Conservation (phyloP, 169 alveolate genomes). For the Babesia divergens region DNA sequence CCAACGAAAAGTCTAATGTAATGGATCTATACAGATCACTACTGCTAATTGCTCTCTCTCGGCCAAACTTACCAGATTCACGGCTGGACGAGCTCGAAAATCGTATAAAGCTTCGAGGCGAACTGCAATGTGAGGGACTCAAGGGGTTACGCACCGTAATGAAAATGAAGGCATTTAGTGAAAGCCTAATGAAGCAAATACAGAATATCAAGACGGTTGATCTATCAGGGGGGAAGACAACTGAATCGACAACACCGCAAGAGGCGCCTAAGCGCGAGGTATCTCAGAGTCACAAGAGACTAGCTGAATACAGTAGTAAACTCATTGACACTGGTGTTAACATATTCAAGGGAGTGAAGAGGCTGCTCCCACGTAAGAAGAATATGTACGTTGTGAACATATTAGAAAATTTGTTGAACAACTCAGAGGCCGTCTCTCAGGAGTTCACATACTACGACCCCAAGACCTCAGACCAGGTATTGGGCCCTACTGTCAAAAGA, state of each 20-base stretch:
- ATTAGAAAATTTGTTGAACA: constrained; percentile 70
- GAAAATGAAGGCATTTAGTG: constrained; percentile 63
- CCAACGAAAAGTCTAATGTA: constrained; percentile 53
- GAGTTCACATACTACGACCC: constrained; percentile 74
- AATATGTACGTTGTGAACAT: constrained; percentile 69
- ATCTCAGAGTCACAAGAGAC: constrained; percentile 63
- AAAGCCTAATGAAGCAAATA: constrained; percentile 60
- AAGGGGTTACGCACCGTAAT: constrained; percentile 55
- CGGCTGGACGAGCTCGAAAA: constrained; percentile 59
- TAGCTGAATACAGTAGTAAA: constrained; percentile 70
- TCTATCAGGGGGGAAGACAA: constrained; percentile 17
- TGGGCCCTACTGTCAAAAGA: constrained; percentile 35
- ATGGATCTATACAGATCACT: constrained; percentile 71
- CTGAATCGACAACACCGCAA: background rate
- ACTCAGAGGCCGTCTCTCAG: constrained; percentile 67
- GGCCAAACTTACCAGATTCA: constrained; percentile 38
- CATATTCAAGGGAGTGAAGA: constrained; percentile 64
- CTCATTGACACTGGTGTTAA: constrained; percentile 71
- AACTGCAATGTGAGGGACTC: constrained; percentile 41
- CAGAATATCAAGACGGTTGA: constrained; percentile 48
- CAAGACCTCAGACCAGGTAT: constrained; percentile 49
- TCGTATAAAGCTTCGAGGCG: constrained; percentile 50
- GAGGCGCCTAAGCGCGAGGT: constrained; percentile 46
- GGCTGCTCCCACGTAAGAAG: constrained; percentile 70
- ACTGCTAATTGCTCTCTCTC: constrained; percentile 61